Evolutionary conservation across 441 rosid species (phyloP), one percentile per base, ranked within the genome.

Genomic region (Theobroma grandiflorum): DNA sequence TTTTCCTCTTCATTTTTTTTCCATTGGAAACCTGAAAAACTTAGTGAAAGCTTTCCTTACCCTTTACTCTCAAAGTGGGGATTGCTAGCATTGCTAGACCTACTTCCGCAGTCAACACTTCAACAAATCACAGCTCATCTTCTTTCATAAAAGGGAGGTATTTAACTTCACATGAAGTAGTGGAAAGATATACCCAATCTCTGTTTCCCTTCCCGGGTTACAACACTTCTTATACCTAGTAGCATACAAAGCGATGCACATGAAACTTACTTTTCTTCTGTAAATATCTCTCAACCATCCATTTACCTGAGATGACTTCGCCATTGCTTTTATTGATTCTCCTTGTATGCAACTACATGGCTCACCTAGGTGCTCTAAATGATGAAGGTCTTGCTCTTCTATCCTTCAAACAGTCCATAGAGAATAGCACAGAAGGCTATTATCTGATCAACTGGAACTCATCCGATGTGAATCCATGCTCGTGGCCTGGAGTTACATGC

Each of bases 351-450:
- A 78, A 79, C 9, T 81, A 33, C 52, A 31, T 79, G 50, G 10
- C 80, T 82, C 74, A 83, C 0, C 85, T 86, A 47, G 65, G 76
- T 80, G 86, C 95, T 82, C 77, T 93, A 43, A 94, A 92, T 79
- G 85, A 91, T 80, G 95, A 95, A 81, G 93, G 96, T 26, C 69
- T 84, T 76, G 86, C 94, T 42, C 97, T 95, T 81, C 84, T 88
- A 5, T 83, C 88, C 76, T 90, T 95, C 83, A 90, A 84, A 74
- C 82, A 78, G 31, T 87, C 93, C 15, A 1, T 89, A 38, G 26
- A 69, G 47, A 83, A 74, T 63, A 78, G 81, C 43, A 70, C 88
- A 0, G 62, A 50, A 65, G 50, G 76, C 49, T 81, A 15, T 38
- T 81, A 15, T 38, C 70, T 91, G 2, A 66, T 73, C 77, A 83